Evolutionary conservation across 345 rosid species (phyloP).

Genomic region (Alliaria petiolata): DNA sequence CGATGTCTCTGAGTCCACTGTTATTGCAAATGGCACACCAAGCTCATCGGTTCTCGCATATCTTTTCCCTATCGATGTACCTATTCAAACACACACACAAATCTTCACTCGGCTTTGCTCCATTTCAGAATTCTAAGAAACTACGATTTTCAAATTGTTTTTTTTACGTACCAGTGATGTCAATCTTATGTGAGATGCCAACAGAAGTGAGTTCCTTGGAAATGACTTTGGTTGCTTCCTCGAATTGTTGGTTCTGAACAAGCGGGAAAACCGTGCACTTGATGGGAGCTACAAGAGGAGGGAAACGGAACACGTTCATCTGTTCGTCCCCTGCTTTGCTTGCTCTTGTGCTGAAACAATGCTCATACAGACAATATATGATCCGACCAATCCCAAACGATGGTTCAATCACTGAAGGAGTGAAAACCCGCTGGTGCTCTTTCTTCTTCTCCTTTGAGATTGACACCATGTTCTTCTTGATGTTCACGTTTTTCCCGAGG

Average conservation of each 20-base stretch:
- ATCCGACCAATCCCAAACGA: slow-evolving; percentile 96
- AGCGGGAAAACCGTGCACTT: slow-evolving; percentile 96
- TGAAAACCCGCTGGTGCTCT: slow-evolving; percentile 86
- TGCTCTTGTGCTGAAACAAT: slow-evolving; percentile 79
- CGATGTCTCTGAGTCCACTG: slow-evolving; percentile 61
- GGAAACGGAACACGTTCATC: slow-evolving; percentile 78
- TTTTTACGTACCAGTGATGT: slow-evolving; percentile 69
- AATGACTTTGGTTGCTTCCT: slow-evolving; percentile 67
- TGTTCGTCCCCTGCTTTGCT: slow-evolving; percentile 93
- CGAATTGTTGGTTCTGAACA: slow-evolving; percentile 79
- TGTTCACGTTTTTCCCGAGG: slow-evolving; percentile 53
- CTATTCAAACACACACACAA: slow-evolving; percentile 32
- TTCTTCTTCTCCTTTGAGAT: slow-evolving; percentile 88
- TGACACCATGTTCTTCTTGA: slow-evolving; percentile 78
- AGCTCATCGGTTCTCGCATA: slow-evolving; percentile 94
- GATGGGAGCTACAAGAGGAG: slow-evolving; percentile 87
- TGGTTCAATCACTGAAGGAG: slow-evolving; percentile 93
- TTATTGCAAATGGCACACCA: slow-evolving; percentile 94
- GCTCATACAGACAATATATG: slow-evolving; percentile 86
- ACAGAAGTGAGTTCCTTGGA: slow-evolving; percentile 65
- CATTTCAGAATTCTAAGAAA: background rate
- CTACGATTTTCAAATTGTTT: too few species aligned
- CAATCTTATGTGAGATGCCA: slow-evolving; percentile 89
- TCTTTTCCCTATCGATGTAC: slow-evolving; percentile 89
- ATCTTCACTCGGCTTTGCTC: background rate